Evolutionary conservation across 75 land plant species (phyloP), one percentile per base, ranked within the genome.

Genomic region (Ceratopteris richardii): DNA sequence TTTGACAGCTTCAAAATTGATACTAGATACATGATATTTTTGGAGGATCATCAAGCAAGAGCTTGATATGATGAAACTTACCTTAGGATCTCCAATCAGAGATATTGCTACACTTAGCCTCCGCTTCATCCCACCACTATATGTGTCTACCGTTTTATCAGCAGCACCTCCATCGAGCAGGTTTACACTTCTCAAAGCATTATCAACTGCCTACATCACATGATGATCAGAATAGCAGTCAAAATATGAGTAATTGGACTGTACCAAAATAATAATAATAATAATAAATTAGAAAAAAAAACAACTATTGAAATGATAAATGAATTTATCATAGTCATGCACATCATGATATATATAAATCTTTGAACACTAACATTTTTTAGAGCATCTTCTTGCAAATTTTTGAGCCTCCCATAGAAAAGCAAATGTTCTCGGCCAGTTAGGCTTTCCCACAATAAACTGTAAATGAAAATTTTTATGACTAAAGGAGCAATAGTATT

Each of bases 91-190:
- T 47, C 78, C 78, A 6, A 76, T 69, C 5, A 76, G 68, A 23
- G 78, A 69, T 40, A 76, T 76, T 31, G 73, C 73, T 24, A 76
- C 78, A 60, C 73, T 69, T 10, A 76, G 68, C 25, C 78, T 61
- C 28, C 78, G 43, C 56, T 76, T 76, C 68, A 69, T 76, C 20
- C 78, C 78, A 26, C 78, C 78, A 50, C 78, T 76, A 42, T 76
- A 76, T 51, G 51, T 65, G 21, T 64, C 73, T 0, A 36, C 68
- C 18, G 25, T 31, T 27, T 39, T 60, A 44, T 76, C 62, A 13
- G 64, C 51, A n/a, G 69, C 63, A 57, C 66, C 61, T 19, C 62
- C 71, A 48, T 64, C 28, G 28, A 58, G 62, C 44, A 76, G 73
- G 51, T 76, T 59, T 27, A 76, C 67, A 65, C 63, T 76, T 54